Conservation (phyloP, 2,329 filamentous ascomycete genomes). For the Botrytis byssoidea region DNA sequence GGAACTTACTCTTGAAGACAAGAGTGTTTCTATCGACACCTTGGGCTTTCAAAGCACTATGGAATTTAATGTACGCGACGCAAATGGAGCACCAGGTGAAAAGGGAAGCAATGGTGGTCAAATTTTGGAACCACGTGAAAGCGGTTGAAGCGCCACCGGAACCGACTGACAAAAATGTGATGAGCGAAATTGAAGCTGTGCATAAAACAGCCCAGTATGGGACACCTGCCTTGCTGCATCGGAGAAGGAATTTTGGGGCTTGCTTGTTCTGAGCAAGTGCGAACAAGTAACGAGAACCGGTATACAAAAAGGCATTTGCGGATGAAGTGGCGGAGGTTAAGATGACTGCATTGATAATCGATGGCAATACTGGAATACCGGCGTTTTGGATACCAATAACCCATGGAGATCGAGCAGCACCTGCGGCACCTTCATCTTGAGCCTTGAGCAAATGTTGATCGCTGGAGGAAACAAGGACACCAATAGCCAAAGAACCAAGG, state of each 20-base stretch:
- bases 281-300: conserved; percentile 38
- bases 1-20: conserved; percentile 67
- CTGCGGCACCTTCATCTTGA: conserved; percentile 57
- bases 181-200: conserved; percentile 64
- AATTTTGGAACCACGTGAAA: conserved; percentile 46
- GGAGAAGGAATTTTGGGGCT: conserved; percentile 58
- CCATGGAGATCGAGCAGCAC: conserved; percentile 67
- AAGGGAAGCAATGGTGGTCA: conserved; percentile 71
- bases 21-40: conserved; percentile 64
- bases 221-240: conserved; percentile 63
- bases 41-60: conserved; percentile 66
- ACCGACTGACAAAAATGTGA: conserved; percentile 68
- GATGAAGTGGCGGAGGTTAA: conserved; percentile 57
- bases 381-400: conserved; percentile 68
- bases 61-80: conserved; percentile 69
- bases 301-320: conserved; percentile 37
- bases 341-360: conserved; percentile 72
- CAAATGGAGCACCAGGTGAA: conserved; percentile 71
- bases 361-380: conserved; percentile 60
- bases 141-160: conserved; percentile 49
- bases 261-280: conserved; percentile 61
- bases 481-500: conserved; percentile 68
- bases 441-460: conserved; percentile 62
- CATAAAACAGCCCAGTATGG: conserved; percentile 67
- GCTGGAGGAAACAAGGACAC: conserved; percentile 69